Evolutionary conservation across 2,329 filamentous ascomycete species (phyloP).

Genomic region (Teratosphaeria destructans): DNA sequence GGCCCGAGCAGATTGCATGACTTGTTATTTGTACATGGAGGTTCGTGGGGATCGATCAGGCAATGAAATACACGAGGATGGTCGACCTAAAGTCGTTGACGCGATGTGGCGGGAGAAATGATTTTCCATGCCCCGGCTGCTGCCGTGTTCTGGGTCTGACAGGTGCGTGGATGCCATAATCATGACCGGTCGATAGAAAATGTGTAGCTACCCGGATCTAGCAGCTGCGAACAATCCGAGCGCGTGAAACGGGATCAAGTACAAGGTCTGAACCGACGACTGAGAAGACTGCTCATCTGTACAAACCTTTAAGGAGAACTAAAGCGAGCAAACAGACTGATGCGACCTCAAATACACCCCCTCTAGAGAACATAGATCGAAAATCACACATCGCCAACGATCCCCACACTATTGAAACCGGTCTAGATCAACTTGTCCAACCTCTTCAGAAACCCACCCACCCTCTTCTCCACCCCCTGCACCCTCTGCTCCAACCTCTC

Average conservation of each 20-base stretch:
- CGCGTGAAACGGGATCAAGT: too few species aligned
- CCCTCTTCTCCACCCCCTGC: constrained; percentile 57
- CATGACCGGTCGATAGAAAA: too few species aligned
- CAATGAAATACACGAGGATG: not conserved
- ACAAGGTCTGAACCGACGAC: too few species aligned
- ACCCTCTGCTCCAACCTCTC: constrained; percentile 52
- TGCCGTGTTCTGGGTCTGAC: too few species aligned
- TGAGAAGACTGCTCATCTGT: too few species aligned
- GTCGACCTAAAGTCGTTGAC: not conserved
- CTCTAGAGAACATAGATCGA: too few species aligned
- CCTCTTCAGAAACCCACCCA: constrained; percentile 64
- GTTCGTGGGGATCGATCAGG: not conserved
- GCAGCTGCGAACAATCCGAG: too few species aligned
- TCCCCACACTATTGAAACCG: not conserved
- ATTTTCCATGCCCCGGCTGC: not conserved
- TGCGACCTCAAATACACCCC: too few species aligned
- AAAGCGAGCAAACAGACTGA: too few species aligned
- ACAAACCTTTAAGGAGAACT: too few species aligned
- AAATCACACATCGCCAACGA: not conserved
- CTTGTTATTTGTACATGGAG: not conserved
- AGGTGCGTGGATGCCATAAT: too few species aligned
- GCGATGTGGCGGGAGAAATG: not conserved
- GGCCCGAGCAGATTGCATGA: not conserved
- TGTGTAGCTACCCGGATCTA: too few species aligned
- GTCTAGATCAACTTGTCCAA: constrained; percentile 45